These are phyloP conservation scores for Phytophthora fragariaefolia DNA, from an alignment of 352 stramenopile genomes.

Conservation along the genomic window DNA sequence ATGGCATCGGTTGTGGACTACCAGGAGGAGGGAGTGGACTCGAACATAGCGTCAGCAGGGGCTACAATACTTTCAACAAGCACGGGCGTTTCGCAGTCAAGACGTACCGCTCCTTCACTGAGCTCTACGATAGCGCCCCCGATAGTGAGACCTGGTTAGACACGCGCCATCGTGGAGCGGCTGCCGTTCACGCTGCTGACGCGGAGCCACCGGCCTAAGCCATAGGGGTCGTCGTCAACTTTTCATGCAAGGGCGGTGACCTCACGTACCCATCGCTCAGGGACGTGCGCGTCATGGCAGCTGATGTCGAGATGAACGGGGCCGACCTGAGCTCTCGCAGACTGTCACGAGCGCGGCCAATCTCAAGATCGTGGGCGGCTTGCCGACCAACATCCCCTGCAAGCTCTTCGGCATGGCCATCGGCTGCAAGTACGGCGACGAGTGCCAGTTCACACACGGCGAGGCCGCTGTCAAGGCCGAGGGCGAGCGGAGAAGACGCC, in stretches of 20 bases:
- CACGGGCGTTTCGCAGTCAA: too few relatives aligned
- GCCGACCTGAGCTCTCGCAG: constrained; percentile 64
- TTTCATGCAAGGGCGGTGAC: constrained; percentile 87
- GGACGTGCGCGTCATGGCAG: constrained; percentile 90
- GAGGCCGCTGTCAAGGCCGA: constrained; percentile 28
- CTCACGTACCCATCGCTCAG: constrained; percentile 86
- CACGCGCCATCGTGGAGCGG: constrained; percentile 68
- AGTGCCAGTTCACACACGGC: constrained; percentile 87
- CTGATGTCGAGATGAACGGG: constrained; percentile 82
- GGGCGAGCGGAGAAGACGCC: constrained; percentile 25
- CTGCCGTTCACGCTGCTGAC: constrained; percentile 82
- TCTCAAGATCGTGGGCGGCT: constrained; percentile 67
- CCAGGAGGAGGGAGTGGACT: too few relatives aligned
- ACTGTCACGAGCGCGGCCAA: constrained; percentile 71
- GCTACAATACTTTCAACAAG: too few relatives aligned
- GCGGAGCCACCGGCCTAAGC: constrained; percentile 85
- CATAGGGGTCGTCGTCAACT: constrained; percentile 81
- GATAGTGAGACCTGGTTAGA: too few relatives aligned
- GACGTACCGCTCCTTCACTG: too few relatives aligned
- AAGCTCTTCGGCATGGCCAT: constrained; percentile 83
- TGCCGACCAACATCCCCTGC: constrained; percentile 60
- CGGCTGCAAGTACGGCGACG: constrained; percentile 81
- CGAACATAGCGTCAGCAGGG: too few relatives aligned
- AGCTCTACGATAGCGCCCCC: too few relatives aligned
- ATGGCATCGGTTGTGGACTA: too few relatives aligned